Base-by-base conservation (phyloP, 1,284 basidiomycete species). In the Ustilago hordei region DNA sequence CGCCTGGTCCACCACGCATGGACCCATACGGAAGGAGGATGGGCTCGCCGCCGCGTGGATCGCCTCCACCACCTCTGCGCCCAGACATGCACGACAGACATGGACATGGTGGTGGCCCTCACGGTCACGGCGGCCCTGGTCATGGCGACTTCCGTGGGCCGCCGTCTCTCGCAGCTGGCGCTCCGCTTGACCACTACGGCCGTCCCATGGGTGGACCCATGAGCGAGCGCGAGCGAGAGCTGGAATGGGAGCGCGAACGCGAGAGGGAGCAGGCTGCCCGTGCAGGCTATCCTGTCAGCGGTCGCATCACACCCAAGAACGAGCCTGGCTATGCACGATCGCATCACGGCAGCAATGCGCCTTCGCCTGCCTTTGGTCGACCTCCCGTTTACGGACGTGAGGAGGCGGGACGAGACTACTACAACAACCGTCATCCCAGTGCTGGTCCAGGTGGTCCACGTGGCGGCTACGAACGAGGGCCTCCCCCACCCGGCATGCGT, bases 171-270 rank as follows among this genome's bases (percentile, higher is more conserved):
- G 68, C 68, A 50, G 48, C 64, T 8, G 55, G 67, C 56, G 67
- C 57, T 4, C 67, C 74, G 31, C 4, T 78, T 52, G 75, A 78
- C 23, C 71, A 59, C 56, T 78, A 78, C 45, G 75, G 71, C n/a
- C 64, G 75, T 12, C 68, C 75, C 7, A 60, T 75, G 48, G 64
- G 60, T 48, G 75, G 67, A 12, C 72, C 60, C 19, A 61, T 71
- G 69, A 60, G 70, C 62, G 75, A 79, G 17, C 75, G 71, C 32
- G 80, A 81, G 32, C 60, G 76, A 32, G 76, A 81, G 48, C 11
- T 78, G 55, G 73, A 79, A 48, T 71, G 77, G 69, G 78, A 80
- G 35, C 64, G 78, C 19, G 74, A 74, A 62, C 72, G 72, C 32
- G 74, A 78, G 52, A 60, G 78, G 39, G 64, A 75, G 60, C 71